Conservation (phyloP, 208 protist genomes). For the Wallacemonas rigidus region DNA sequence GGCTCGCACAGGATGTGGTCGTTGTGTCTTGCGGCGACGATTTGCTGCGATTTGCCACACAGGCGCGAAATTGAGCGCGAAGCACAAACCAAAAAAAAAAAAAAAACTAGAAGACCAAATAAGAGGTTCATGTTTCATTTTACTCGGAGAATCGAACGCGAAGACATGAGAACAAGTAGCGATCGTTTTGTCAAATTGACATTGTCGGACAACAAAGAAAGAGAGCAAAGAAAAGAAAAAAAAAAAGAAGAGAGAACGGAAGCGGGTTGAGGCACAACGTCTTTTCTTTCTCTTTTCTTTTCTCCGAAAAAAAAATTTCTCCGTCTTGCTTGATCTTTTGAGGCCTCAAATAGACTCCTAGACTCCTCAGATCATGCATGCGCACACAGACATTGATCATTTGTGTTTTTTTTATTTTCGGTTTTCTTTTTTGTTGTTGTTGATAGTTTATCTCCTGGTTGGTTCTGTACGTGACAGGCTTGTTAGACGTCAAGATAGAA, state of each 20-base stretch:
- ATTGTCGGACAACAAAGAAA: neutral
- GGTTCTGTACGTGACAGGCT: too few relatives aligned
- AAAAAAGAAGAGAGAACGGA: neutral
- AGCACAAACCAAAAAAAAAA: neutral
- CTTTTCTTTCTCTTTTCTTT: slow-evolving; percentile 9
- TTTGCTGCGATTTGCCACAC: slow-evolving; percentile 73
- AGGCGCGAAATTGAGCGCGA: slow-evolving; percentile 4
- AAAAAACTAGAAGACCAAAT: neutral
- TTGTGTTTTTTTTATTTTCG: neutral
- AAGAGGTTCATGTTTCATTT: neutral
- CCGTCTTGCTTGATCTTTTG: too few relatives aligned
- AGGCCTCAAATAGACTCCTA: neutral
- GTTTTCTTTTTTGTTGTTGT: neutral
- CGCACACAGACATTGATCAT: neutral
- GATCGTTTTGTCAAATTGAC: too few relatives aligned
- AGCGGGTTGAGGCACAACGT: neutral
- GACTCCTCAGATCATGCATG: neutral
- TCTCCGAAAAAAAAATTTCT: neutral
- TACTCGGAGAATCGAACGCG: too few relatives aligned
- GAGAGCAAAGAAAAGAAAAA: neutral
- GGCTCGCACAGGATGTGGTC: slow-evolving; percentile 49
- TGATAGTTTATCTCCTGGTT: too few relatives aligned
- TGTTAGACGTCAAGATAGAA: too few relatives aligned
- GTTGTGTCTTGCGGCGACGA: slow-evolving; percentile 79
- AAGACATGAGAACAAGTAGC: too few relatives aligned